phyloP scores from a whole-genome alignment of 169 alveolate genomes.

The Cyclospora cayetanensis region DNA sequence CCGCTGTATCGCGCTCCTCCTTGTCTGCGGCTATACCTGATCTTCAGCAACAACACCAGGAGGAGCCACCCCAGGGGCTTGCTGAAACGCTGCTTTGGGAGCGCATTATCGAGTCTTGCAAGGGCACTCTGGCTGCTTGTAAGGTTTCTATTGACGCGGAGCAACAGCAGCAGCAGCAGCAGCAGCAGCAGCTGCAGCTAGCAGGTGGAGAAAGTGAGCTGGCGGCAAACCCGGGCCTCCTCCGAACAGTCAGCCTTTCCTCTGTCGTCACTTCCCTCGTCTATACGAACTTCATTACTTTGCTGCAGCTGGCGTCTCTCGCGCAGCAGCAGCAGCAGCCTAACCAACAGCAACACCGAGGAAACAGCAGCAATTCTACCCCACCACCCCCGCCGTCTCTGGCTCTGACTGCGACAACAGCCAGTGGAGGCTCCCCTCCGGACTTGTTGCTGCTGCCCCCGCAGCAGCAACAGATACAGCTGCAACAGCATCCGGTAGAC shows the following conservation, averaged over 20 bases:
- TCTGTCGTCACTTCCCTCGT: conserved; percentile 1
- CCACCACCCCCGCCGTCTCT: background rate
- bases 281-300: background rate
- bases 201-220: background rate
- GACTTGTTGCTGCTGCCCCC: background rate
- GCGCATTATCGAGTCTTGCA: background rate
- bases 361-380: background rate
- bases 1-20: background rate
- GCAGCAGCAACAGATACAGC: too few species aligned
- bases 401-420: background rate
- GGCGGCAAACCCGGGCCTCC: background rate
- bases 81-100: background rate
- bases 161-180: conserved; percentile 41
- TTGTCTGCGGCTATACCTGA: conserved; percentile 7
- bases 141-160: background rate
- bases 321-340: conserved; percentile 45
- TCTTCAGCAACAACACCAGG: conserved; percentile 7
- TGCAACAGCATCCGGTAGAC: background rate
- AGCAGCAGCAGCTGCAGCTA: conserved; percentile 27
- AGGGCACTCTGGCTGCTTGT: conserved; percentile 3
- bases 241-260: background rate
- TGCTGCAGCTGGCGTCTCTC: conserved; percentile 1
- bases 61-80: background rate
- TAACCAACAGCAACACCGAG: background rate
- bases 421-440: background rate